Evolutionary conservation across 2,329 filamentous ascomycete species (phyloP).

Genomic region (Bipolaris zeicola): DNA sequence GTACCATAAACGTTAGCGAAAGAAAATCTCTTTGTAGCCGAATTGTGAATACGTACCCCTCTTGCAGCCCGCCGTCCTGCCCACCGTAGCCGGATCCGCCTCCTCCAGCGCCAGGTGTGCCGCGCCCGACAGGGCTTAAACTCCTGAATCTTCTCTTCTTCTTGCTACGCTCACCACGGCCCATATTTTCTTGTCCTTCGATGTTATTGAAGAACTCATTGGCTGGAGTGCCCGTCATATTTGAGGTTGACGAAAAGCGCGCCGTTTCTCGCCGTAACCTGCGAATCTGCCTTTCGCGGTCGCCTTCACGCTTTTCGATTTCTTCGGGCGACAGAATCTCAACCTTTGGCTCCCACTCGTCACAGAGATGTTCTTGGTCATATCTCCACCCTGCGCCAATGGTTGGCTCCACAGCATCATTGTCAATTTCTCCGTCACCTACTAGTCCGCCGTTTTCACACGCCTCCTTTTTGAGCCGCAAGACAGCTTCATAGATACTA

Average conservation of each 20-base stretch:
- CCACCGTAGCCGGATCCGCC: conserved; percentile 68
- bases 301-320: conserved; percentile 94
- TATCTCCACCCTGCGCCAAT: conserved; percentile 95
- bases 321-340: conserved; percentile 83
- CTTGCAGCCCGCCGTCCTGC: conserved; percentile 62
- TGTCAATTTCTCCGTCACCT: conserved; percentile 77
- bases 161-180: conserved; percentile 88
- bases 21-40: no score
- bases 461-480: conserved; percentile 93
- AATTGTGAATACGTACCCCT: conserved; percentile 38
- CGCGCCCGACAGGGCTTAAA: conserved; percentile 79
- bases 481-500: conserved; percentile 92
- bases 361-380: conserved; percentile 82
- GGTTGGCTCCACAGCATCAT: conserved; percentile 75
- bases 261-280: conserved; percentile 88
- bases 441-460: conserved; percentile 90
- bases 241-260: conserved; percentile 83
- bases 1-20: conserved; percentile 19
- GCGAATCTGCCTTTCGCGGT: conserved; percentile 88
- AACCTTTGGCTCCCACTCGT: conserved; percentile 59
- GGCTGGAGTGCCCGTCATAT: conserved; percentile 73
- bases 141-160: conserved; percentile 93
- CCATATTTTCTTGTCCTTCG: conserved; percentile 74
- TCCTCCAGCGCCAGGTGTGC: conserved; percentile 72
- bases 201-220: conserved; percentile 65